Conservation (phyloP, 768 basidiomycete genomes). For the Flagelloscypha sp. region DNA sequence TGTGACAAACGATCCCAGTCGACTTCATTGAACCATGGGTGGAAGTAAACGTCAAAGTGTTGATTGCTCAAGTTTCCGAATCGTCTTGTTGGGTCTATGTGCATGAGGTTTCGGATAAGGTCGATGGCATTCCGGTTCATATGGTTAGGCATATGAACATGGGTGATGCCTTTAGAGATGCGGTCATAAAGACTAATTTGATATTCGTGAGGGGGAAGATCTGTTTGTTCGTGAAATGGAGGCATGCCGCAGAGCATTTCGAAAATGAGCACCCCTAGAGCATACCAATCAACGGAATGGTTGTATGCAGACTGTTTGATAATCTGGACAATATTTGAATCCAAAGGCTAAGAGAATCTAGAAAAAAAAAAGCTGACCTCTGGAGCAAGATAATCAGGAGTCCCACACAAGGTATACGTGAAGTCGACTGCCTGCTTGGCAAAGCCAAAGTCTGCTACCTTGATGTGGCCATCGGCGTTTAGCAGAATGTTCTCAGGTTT, state of each 20-base stretch:
- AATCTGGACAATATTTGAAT: slow-evolving; percentile 35
- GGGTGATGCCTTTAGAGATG: slow-evolving; percentile 68
- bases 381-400: slow-evolving; percentile 94
- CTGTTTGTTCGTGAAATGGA: slow-evolving; percentile 86
- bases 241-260: slow-evolving; percentile 97
- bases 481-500: slow-evolving; percentile 97
- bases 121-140: slow-evolving; percentile 75
- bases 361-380: slow-evolving; percentile 43
- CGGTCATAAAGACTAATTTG: slow-evolving; percentile 88
- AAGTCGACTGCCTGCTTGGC: slow-evolving; percentile 82
- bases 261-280: slow-evolving; percentile 91
- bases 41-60: slow-evolving; percentile 84
- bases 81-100: slow-evolving; percentile 77
- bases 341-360: slow-evolving; percentile 10
- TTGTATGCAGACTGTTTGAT: slow-evolving; percentile 82
- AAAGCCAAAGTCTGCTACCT: slow-evolving; percentile 95
- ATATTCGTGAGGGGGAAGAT: too few relatives aligned
- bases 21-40: slow-evolving; percentile 92
- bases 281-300: slow-evolving; percentile 98
- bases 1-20: slow-evolving; percentile 77
- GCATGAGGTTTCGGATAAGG: slow-evolving; percentile 86
- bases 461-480: slow-evolving; percentile 92
- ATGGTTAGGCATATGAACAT: slow-evolving; percentile 71
- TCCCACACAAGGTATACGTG: slow-evolving; percentile 94
- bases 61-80: slow-evolving; percentile 87